phyloP scores from a whole-genome alignment of 192 early-diverging fungal species.

The Podila epigama region DNA sequence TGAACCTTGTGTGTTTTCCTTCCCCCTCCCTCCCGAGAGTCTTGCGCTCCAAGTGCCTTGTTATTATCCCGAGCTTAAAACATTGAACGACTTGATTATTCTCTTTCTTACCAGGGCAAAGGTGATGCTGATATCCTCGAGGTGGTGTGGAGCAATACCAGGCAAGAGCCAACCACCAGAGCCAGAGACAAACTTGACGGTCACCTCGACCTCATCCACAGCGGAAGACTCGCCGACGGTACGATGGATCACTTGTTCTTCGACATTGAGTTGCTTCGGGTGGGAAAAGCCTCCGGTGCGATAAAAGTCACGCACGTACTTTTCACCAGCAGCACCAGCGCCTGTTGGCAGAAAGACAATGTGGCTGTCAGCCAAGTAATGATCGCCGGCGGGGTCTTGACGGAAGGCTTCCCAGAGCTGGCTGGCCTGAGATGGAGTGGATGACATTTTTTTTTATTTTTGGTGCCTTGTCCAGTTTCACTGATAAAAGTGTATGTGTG shows the following conservation, averaged over 20 bases:
- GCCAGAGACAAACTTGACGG: constrained; percentile 52
- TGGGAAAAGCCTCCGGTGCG: constrained; percentile 24
- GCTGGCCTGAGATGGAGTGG: background rate
- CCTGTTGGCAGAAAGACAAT: constrained; percentile 43
- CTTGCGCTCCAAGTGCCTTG: no score
- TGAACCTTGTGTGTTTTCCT: no score
- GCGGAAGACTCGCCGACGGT: constrained; percentile 49
- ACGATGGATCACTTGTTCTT: constrained; percentile 42
- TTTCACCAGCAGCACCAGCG: constrained; percentile 25
- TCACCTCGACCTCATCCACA: constrained; percentile 53
- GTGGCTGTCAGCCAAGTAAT: constrained; percentile 20
- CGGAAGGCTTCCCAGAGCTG: constrained; percentile 35
- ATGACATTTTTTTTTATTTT: background rate
- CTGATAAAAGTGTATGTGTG: background rate
- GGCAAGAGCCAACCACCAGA: constrained; percentile 51
- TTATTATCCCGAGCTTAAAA: background rate
- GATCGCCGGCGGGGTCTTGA: constrained; percentile 15
- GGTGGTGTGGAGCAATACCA: constrained; percentile 45
- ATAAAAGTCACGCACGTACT: constrained; percentile 23
- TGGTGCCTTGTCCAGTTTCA: background rate
- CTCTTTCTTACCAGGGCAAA: constrained; percentile 46
- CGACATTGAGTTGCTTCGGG: constrained; percentile 28
- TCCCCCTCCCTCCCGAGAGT: no score
- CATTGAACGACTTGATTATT: background rate
- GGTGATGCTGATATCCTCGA: constrained; percentile 39